Base-by-base conservation (phyloP, 352 stramenopile species). In the Blastocystis sp. region DNA sequence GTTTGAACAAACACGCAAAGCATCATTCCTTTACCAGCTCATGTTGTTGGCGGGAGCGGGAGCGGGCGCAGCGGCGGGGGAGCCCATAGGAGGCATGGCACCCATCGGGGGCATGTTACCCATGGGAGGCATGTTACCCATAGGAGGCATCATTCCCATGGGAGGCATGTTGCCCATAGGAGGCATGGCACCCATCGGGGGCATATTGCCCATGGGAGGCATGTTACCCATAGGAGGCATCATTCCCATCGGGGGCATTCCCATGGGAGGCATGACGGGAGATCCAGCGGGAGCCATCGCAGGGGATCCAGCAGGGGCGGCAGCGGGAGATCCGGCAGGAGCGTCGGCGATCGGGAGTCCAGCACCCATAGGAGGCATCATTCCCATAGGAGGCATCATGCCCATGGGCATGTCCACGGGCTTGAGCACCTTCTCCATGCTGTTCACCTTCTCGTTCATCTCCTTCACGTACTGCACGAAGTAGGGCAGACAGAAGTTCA, bases 381-480 rank as follows among this genome's bases (percentile, higher is more conserved):
- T 81, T 27, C 46, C 46, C 69, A 81, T 81, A 11, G 69, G 69
- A 6, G 69, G 69, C 75, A 85, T 72, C 75, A 85, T 72, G 29
- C 63, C 63, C 57, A 85, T 76, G 75, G 63, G 57, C 75, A 85
- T 85, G 21, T 85, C 75, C n/a, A 76, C 53, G 36, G 75, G 75
- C 75, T 85, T 85, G 14, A 85, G 48, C 21, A 48, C 57, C n/a
- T 40, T 29, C 36, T 97, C 93, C 51, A 99, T 89, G 9, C 89
- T 90, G 88, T 96, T 93, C 18, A 99, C 90, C 88, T 96, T 94
- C 18, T 96, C 92, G 89, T 94, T 92, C 65, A 97, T 89, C 88
- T 98, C 95, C 87, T 96, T 95, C 76, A 98, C 91, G 79, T 97
- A 98, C 90, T 99, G 96, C 88, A 99, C 97, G 90, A 99, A 94